phyloP scores from a whole-genome alignment of 1,139 yeast species.

The Protomyces lactucae-debilis region DNA sequence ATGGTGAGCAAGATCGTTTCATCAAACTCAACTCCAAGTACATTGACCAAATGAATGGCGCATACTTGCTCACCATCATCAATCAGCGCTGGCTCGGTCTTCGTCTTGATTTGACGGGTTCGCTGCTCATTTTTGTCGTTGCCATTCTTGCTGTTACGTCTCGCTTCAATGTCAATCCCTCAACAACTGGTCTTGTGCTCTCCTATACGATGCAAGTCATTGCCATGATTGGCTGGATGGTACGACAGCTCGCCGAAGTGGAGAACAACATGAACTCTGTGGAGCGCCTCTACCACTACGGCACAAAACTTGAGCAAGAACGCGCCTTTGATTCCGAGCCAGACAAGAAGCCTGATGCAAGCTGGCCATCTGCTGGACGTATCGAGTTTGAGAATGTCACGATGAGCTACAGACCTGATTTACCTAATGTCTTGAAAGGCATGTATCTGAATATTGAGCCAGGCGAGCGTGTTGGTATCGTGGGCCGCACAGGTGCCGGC shows the following conservation, averaged over 20 bases:
- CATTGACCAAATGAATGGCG: conserved; percentile 64
- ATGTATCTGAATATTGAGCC: conserved; percentile 48
- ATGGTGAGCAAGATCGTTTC: conserved; percentile 48
- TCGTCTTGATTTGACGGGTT: conserved; percentile 55
- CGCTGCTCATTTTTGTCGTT: conserved; percentile 46
- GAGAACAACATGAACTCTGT: conserved; percentile 83
- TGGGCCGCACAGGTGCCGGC: conserved; percentile 81
- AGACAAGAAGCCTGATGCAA: conserved; percentile 51
- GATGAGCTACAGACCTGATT: conserved; percentile 67
- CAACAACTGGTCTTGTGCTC: conserved; percentile 67
- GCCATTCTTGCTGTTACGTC: conserved; percentile 59
- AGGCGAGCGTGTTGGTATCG: conserved; percentile 63
- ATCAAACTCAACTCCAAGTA: conserved; percentile 47
- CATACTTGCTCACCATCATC: conserved; percentile 60
- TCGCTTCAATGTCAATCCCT: conserved; percentile 57
- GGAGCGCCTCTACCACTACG: conserved; percentile 73
- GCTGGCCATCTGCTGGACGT: conserved; percentile 60
- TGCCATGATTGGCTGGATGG: conserved; percentile 38
- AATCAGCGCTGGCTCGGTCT: conserved; percentile 76
- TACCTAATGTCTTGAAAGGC: conserved; percentile 66
- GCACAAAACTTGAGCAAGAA: conserved; percentile 62
- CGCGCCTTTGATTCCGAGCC: conserved; percentile 50
- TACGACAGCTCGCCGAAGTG: conserved; percentile 55
- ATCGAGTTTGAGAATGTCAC: conserved; percentile 55
- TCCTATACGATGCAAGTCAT: conserved; percentile 43